Conservation (phyloP, 2,329 filamentous ascomycete genomes). For the Xylaria sp. region DNA sequence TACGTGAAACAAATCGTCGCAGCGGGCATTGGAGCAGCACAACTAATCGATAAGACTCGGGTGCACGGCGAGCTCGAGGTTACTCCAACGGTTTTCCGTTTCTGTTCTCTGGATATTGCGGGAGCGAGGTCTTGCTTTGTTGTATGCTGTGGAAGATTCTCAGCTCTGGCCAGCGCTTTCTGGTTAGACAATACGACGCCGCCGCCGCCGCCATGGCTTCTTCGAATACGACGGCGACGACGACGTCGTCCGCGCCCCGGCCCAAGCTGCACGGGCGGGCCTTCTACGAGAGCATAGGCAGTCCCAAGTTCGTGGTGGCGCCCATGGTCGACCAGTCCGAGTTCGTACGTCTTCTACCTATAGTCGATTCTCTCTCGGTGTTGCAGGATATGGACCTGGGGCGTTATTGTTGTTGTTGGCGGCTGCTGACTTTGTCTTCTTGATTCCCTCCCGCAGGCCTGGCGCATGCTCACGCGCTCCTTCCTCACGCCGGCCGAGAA, state of each 20-base stretch:
- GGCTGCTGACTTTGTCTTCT: constrained; percentile 9
- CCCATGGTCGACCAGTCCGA: constrained; percentile 99
- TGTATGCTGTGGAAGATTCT: constrained; percentile 16
- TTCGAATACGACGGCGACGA: no score
- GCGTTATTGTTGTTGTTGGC: no score
- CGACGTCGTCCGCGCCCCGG: constrained; percentile 34
- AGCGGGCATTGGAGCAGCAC: background rate
- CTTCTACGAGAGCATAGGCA: constrained; percentile 94
- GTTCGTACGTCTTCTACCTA: constrained; percentile 66
- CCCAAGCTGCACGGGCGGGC: constrained; percentile 78
- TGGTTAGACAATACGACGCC: constrained; percentile 17
- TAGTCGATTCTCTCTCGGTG: background rate
- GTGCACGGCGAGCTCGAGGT: no score
- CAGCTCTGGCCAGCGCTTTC: constrained; percentile 23
- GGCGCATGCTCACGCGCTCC: constrained; percentile 93
- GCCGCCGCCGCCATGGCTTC: constrained; percentile 33
- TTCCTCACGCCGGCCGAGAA: constrained; percentile 73
- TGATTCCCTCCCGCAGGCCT: constrained; percentile 67
- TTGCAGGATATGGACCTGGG: no score
- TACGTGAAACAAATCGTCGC: constrained; percentile 11
- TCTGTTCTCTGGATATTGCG: constrained; percentile 20
- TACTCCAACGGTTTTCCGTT: no score
- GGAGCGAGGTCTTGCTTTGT: constrained; percentile 1
- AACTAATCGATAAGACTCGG: background rate
- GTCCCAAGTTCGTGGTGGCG: constrained; percentile 85